These are phyloP conservation scores for Trichosporon ovoides DNA, from an alignment of 1,284 basidiomycete species.

Conservation along the genomic window DNA sequence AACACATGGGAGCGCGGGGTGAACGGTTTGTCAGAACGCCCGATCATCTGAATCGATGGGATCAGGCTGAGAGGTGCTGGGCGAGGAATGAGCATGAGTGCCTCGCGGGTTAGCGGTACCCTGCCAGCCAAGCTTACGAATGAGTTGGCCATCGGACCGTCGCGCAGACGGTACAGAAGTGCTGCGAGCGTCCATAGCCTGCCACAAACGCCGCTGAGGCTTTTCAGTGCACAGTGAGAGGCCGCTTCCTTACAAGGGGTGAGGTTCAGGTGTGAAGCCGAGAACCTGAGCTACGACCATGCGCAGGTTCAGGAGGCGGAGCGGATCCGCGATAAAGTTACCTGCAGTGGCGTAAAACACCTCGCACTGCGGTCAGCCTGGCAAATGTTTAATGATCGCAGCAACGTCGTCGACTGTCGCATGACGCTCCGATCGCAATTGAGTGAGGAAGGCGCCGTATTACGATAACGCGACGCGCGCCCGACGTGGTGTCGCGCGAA, in stretches of 20 bases:
- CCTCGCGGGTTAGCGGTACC: constrained; percentile 5
- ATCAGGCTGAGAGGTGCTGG: constrained; percentile 12
- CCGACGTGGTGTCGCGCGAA: neutral
- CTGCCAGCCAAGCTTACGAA: constrained; percentile 1
- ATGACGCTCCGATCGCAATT: too few relatives aligned
- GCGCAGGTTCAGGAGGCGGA: constrained; percentile 5
- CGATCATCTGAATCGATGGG: constrained; percentile 10
- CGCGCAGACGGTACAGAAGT: constrained; percentile 19
- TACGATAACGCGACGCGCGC: too few relatives aligned
- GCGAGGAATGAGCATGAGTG: constrained; percentile 18
- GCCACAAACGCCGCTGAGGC: constrained; percentile 16
- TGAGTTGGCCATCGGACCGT: constrained; percentile 16
- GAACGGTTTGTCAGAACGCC: constrained; percentile 12
- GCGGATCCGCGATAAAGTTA: constrained; percentile 11
- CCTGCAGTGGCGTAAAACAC: constrained; percentile 18
- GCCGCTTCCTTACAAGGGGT: constrained; percentile 10
- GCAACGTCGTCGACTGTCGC: too few relatives aligned
- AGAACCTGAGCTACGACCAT: constrained; percentile 10
- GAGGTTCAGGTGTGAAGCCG: constrained; percentile 7
- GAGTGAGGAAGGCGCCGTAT: too few relatives aligned
- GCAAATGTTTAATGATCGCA: too few relatives aligned
- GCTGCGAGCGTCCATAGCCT: constrained; percentile 20
- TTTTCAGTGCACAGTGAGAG: too few relatives aligned
- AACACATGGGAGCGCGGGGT: constrained; percentile 11
- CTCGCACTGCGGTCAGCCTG: constrained; percentile 13